A percentile compares a stretch with the other conserved stretches of the same genome.
phyloP scores from a whole-genome alignment of 2,329 filamentous ascomycete genomes.

The Hypoxylon sp. region DNA sequence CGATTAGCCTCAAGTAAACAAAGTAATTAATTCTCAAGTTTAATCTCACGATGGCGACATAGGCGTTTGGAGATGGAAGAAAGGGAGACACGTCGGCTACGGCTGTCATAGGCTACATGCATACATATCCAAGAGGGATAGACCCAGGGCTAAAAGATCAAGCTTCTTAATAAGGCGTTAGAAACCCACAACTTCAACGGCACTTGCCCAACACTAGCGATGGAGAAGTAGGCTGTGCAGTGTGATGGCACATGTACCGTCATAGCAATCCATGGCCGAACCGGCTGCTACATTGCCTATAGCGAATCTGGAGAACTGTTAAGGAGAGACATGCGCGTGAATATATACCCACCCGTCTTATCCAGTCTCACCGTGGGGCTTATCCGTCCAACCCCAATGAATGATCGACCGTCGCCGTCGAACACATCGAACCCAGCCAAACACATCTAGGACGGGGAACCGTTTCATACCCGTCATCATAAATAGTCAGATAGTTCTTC shows the following conservation, averaged over 20 bases:
- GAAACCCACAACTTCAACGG: constrained; percentile 31
- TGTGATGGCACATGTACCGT: constrained; percentile 12
- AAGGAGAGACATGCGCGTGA: constrained; percentile 18
- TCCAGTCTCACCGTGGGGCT: constrained; percentile 25
- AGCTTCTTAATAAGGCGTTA: constrained; percentile 36
- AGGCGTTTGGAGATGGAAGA: constrained; percentile 14
- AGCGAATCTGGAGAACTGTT: constrained; percentile 12
- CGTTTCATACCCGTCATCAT: constrained; percentile 21
- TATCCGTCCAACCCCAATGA: constrained; percentile 20
- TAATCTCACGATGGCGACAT: constrained; percentile 26
- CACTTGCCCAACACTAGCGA: constrained; percentile 27
- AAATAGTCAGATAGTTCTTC: constrained; percentile 16
- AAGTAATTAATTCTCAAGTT: constrained; percentile 20
- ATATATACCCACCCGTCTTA: constrained; percentile 14
- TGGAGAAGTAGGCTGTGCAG: constrained; percentile 25
- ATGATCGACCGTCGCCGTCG: constrained; percentile 20
- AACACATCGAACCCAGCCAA: constrained; percentile 18
- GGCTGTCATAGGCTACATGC: constrained; percentile 24
- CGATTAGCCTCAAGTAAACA: constrained; percentile 9
- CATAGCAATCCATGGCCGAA: constrained; percentile 16
- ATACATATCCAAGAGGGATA: constrained; percentile 30
- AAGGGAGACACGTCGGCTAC: constrained; percentile 12
- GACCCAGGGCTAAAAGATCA: constrained; percentile 34
- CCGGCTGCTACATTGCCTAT: constrained; percentile 3
- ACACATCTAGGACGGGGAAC: constrained; percentile 7